Base-by-base conservation (phyloP, 2,329 filamentous ascomycete species). In the Sporothrix protearum region DNA sequence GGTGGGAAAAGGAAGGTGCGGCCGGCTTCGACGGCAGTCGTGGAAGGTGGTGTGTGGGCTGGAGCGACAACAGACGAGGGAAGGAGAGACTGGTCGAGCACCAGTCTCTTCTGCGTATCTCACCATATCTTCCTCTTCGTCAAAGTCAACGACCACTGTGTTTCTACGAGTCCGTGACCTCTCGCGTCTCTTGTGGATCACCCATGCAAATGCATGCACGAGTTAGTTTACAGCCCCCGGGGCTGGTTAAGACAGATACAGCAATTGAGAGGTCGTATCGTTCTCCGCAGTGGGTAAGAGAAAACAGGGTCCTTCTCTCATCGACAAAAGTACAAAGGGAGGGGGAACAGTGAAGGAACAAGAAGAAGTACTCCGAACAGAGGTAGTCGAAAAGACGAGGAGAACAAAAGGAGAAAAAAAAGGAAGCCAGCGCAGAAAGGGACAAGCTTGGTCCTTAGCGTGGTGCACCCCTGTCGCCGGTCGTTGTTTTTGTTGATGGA, bases 271-370 rank as follows among this genome's bases (percentile, higher is more conserved):
- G 19, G 45, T 39, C 47, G 66, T 68, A 68, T 55, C 36, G 49
- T 55, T 55, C 66, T 68, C 66, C 49, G 66, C 49, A 69, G 39
- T 69, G 68, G 36, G 25, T 49, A 47, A 30, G 14, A 66, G 28
- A 49, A 66, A 69, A 36, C 67, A 69, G 22, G 67, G 49, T 42
- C 51, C 45, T 22, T 47, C 30, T 53, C 28, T 14, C 12, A 16
- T 36, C 4, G 42, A 22, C 22, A 39, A 33, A 42, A 8, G 14
- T 2, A n/a, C n/a, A 33, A 36, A 47, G 22, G 42, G 30, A 33
- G 47, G 64, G 25, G 49, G n/a, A 22, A 16, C 8, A 39, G 45
- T 19, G 57, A 42, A 42, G 57, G 57, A 61, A 19, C 57, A 61
- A 25, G 28, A 45, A 45, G 22, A 64, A 64, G 36, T 22, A 28